A percentile compares a stretch with the other conserved stretches of the same genome.
Conservation (phyloP, 805 yeast species). For the Scheffersomyces ergatensis region DNA sequence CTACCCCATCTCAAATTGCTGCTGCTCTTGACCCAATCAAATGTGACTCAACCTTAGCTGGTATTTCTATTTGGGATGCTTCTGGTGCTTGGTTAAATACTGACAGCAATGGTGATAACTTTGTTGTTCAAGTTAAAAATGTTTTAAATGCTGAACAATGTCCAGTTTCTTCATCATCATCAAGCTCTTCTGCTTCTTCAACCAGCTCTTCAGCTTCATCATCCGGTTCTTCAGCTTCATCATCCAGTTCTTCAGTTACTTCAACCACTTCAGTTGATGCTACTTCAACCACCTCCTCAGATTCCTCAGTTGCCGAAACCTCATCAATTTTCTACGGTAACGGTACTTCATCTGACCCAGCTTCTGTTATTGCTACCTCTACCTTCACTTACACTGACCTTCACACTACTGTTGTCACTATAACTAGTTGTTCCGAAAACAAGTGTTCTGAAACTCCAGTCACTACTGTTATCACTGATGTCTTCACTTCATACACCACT, state of each 20-base stretch:
- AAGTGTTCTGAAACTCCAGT: slow-evolving; percentile 25
- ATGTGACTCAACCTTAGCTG: slow-evolving; percentile 28
- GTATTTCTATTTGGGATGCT: slow-evolving; percentile 35
- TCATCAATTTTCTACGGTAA: slow-evolving; percentile 3
- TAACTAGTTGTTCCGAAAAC: slow-evolving; percentile 35
- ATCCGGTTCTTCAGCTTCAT: slow-evolving; percentile 6
- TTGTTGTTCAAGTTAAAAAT: slow-evolving; percentile 15
- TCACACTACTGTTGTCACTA: slow-evolving; percentile 27
- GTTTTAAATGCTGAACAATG: slow-evolving; percentile 9
- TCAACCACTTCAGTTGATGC: slow-evolving; percentile 7
- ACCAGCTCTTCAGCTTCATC: slow-evolving; percentile 5
- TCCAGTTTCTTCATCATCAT: slow-evolving; percentile 6
- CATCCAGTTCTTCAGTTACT: slow-evolving; percentile 5
- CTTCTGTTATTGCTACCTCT: slow-evolving; percentile 9
- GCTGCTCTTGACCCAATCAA: slow-evolving; percentile 10
- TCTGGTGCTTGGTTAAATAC: slow-evolving; percentile 18
- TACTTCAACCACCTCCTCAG: slow-evolving; percentile 6
- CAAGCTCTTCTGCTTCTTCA: slow-evolving; percentile 7
- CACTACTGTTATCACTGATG: slow-evolving; percentile 26
- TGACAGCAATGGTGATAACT: slow-evolving; percentile 11
- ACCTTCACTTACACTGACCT: slow-evolving; percentile 19
- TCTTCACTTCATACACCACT: slow-evolving; percentile 21
- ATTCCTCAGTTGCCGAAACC: slow-evolving; percentile 4
- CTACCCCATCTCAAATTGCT: slow-evolving; percentile 17
- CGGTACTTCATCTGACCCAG: slow-evolving; percentile 3